These are phyloP conservation scores for Lagenidium sp. DNA, from an alignment of 352 stramenopile species.

Conservation along the genomic window DNA sequence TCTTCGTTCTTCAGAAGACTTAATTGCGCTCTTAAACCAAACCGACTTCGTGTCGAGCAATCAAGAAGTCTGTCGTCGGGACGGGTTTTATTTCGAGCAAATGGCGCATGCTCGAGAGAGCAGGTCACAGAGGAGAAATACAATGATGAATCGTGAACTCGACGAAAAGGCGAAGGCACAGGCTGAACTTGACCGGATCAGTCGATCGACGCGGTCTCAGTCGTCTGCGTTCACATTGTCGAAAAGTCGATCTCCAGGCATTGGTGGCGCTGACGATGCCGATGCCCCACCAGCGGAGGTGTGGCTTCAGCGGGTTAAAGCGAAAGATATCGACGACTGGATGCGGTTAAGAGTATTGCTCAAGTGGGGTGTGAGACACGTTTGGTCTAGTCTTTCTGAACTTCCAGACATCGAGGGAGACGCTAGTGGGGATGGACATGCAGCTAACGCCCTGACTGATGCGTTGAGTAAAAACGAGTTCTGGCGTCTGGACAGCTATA, in stretches of 20 bases:
- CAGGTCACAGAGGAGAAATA: conserved; percentile 35
- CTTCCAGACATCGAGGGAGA: conserved; percentile 5
- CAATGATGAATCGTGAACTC: conserved; percentile 47
- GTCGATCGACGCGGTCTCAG: conserved; percentile 4
- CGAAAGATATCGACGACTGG: conserved; percentile 82
- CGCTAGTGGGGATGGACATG: conserved; percentile 2
- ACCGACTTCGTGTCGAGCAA: conserved; percentile 65
- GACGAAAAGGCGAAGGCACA: conserved; percentile 57
- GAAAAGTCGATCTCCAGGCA: too few relatives aligned
- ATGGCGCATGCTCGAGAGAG: conserved; percentile 72
- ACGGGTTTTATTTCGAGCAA: conserved; percentile 81
- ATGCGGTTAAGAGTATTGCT: conserved; percentile 72
- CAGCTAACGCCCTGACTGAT: conserved; percentile 9
- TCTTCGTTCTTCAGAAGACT: conserved; percentile 59
- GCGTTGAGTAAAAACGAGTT: conserved; percentile 50
- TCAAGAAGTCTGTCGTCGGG: conserved; percentile 61
- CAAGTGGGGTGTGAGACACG: conserved; percentile 74
- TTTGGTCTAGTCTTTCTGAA: conserved; percentile 29
- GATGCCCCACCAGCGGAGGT: conserved; percentile 21
- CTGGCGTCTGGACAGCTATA: conserved; percentile 77
- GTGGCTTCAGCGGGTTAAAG: conserved; percentile 76
- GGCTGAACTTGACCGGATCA: conserved; percentile 55
- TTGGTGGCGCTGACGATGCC: not conserved
- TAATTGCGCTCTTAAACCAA: conserved; percentile 36
- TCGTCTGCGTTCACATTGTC: too few relatives aligned